These are phyloP conservation scores for Fraxinus floribunda DNA, from an alignment of 305 asterid species.

Conservation along the genomic window DNA sequence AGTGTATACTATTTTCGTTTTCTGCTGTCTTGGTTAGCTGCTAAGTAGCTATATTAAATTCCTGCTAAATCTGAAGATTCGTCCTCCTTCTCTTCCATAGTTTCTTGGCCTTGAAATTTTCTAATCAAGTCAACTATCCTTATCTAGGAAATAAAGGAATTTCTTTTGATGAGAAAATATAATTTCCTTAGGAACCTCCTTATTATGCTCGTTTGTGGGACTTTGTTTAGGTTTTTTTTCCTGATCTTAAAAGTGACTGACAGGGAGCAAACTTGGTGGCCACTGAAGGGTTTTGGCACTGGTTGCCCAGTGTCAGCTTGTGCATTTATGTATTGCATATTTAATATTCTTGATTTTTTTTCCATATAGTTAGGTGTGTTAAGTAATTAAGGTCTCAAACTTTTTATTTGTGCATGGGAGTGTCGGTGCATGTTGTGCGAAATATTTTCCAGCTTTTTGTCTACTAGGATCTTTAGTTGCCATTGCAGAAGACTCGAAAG, in stretches of 20 bases:
- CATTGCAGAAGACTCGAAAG: slow-evolving; percentile 2
- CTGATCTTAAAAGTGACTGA: background rate
- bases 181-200: background rate
- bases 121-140: slow-evolving; percentile 1
- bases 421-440: background rate
- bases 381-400: background rate
- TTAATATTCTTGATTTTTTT: background rate
- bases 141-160: background rate
- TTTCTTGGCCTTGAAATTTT: slow-evolving; percentile 12
- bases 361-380: background rate
- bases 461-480: slow-evolving; percentile 8
- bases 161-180: background rate
- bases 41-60: slow-evolving; percentile 22
- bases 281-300: background rate
- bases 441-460: background rate
- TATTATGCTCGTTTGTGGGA: background rate
- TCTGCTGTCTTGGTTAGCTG: slow-evolving; percentile 4
- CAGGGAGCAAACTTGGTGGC: background rate
- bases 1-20: slow-evolving; percentile 11
- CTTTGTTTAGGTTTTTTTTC: background rate
- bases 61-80: background rate
- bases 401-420: background rate
- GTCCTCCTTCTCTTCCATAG: background rate
- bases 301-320: background rate
- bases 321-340: background rate